These are phyloP conservation scores for Ogataea trehaloabstinens DNA, from an alignment of 805 yeast species.

Conservation along the genomic window DNA sequence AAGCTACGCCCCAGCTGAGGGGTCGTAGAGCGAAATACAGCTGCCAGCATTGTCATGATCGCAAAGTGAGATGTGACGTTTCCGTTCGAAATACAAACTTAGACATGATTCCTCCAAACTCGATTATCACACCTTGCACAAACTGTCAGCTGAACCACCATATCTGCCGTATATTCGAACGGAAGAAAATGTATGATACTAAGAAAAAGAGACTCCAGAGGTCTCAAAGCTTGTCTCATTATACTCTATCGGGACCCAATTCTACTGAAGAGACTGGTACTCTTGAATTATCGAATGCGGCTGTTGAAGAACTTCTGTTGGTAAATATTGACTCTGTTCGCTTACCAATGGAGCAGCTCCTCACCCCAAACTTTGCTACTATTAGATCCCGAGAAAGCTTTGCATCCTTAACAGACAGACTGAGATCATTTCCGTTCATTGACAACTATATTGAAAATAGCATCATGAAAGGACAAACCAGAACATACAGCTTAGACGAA, in stretches of 20 bases:
- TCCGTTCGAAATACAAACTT: constrained; percentile 56
- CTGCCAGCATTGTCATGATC: constrained; percentile 65
- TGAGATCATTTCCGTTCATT: constrained; percentile 5
- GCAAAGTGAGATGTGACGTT: constrained; percentile 74
- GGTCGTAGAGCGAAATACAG: constrained; percentile 55
- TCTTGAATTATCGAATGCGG: not conserved
- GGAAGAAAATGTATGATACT: constrained; percentile 15
- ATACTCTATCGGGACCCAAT: not conserved
- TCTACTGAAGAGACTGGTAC: not conserved
- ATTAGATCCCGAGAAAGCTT: constrained; percentile 1
- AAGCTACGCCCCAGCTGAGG: not conserved
- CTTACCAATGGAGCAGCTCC: constrained; percentile 1
- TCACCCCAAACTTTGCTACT: constrained; percentile 4
- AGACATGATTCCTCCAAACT: constrained; percentile 75
- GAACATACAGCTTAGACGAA: constrained; percentile 17
- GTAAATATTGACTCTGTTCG: constrained; percentile 1
- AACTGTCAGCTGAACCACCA: constrained; percentile 13
- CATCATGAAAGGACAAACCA: not conserved
- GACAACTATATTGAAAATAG: not conserved
- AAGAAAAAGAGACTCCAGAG: constrained; percentile 9
- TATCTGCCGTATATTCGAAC: constrained; percentile 11
- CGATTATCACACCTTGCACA: constrained; percentile 10
- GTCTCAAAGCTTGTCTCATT: constrained; percentile 1
- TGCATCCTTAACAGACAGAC: constrained; percentile 4
- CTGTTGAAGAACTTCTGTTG: constrained; percentile 1